phyloP scores from a whole-genome alignment of 257 asterid genomes.

The Ballota nigra region DNA sequence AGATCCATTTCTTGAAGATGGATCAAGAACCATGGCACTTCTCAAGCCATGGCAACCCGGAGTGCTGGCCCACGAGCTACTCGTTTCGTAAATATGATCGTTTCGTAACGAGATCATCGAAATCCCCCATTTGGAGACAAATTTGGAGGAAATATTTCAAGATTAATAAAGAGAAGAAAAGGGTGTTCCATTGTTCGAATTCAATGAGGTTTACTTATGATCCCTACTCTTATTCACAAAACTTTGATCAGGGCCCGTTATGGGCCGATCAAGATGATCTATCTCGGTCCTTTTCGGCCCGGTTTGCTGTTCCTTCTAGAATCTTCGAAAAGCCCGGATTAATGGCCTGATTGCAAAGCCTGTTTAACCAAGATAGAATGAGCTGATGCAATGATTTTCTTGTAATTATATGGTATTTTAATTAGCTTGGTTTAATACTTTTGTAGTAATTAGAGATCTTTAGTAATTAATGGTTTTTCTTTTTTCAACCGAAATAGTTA shows the following conservation, averaged over 20 bases:
- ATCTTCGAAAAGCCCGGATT: slow-evolving; percentile 49
- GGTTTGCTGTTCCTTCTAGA: slow-evolving; percentile 65
- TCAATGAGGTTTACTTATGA: slow-evolving; percentile 65
- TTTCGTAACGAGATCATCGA: slow-evolving; percentile 28
- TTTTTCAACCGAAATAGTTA: neutral
- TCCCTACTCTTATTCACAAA: slow-evolving; percentile 58
- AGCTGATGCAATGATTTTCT: neutral
- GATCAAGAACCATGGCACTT: slow-evolving; percentile 36
- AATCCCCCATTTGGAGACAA: slow-evolving; percentile 45
- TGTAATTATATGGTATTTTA: neutral
- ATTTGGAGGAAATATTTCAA: slow-evolving; percentile 74
- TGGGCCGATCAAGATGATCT: slow-evolving; percentile 46
- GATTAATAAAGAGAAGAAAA: slow-evolving; percentile 50
- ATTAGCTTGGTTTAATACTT: neutral
- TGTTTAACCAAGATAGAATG: neutral
- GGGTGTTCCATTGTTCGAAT: slow-evolving; percentile 31
- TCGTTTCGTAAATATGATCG: slow-evolving; percentile 37
- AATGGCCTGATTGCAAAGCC: slow-evolving; percentile 21
- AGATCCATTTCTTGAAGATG: neutral
- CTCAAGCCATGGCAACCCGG: slow-evolving; percentile 19
- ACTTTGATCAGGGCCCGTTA: slow-evolving; percentile 59
- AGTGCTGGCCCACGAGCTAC: slow-evolving; percentile 36
- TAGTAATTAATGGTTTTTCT: neutral
- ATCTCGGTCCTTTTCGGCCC: slow-evolving; percentile 69
- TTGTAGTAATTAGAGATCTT: neutral